A percentile compares a stretch with the other conserved stretches of the same genome.
Evolutionary conservation across 2,329 filamentous ascomycete genomes (phyloP).

Genomic region (Ophiobolus disseminans): DNA sequence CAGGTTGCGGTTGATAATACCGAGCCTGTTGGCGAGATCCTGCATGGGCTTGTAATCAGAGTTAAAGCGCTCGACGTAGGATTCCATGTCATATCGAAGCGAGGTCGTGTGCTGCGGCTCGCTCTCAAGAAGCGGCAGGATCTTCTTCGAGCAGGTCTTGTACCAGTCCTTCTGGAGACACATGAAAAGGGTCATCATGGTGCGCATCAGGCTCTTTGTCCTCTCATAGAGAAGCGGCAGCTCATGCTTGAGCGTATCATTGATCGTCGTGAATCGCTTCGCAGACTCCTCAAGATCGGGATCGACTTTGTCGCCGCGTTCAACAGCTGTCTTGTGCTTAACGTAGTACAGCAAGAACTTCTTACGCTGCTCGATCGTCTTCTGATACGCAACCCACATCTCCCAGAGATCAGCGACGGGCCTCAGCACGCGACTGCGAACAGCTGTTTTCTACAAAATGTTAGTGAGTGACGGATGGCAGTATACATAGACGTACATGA

Average conservation of each 20-base stretch:
- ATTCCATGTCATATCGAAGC: constrained; percentile 70
- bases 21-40: constrained; percentile 74
- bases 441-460: constrained; percentile 61
- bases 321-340: constrained; percentile 77
- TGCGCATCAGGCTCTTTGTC: constrained; percentile 83
- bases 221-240: constrained; percentile 81
- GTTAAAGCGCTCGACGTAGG: constrained; percentile 79
- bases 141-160: constrained; percentile 81
- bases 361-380: constrained; percentile 91
- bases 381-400: constrained; percentile 80
- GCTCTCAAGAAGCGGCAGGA: constrained; percentile 73
- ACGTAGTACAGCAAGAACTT: constrained; percentile 93
- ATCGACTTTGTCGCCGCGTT: constrained; percentile 83
- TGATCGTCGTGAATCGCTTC: constrained; percentile 88
- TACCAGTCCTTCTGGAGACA: constrained; percentile 86
- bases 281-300: constrained; percentile 83
- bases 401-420: constrained; percentile 81
- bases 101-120: constrained; percentile 50
- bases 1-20: constrained; percentile 76
- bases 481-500: constrained; percentile 66
- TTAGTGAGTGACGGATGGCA: constrained; percentile 16
- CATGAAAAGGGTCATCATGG: constrained; percentile 82
- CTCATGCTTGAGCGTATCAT: constrained; percentile 91
- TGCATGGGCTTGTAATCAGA: constrained; percentile 75
- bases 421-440: constrained; percentile 83